Percentiles rank a stretch among this genome's conserved stretches.
Conservation (phyloP, 2,329 filamentous ascomycete species). For the Ceratocystis destructans region DNA sequence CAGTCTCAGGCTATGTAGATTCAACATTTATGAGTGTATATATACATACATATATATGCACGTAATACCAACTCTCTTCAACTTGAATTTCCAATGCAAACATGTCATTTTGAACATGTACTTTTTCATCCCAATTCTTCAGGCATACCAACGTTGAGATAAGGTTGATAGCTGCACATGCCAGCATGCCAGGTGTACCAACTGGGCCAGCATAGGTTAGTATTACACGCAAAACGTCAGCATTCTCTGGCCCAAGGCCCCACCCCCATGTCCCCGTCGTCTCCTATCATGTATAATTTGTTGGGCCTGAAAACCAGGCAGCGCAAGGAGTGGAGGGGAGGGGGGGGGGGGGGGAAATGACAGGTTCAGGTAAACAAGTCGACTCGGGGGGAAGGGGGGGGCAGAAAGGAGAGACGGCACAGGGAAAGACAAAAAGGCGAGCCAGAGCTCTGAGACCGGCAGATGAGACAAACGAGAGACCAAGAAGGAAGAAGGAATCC, state of each 20-base stretch:
- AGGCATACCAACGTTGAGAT: neutral
- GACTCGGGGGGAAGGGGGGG: no score
- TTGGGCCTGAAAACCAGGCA: neutral
- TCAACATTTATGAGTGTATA: neutral
- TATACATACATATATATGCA: no score
- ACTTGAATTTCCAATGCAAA: neutral
- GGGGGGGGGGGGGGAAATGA: no score
- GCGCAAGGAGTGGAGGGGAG: neutral
- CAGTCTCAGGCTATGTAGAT: neutral
- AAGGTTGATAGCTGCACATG: slow-evolving; percentile 7
- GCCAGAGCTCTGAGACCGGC: neutral
- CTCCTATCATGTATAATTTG: neutral
- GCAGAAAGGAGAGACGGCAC: neutral
- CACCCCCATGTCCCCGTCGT: neutral
- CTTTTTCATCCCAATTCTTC: neutral
- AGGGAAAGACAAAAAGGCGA: neutral
- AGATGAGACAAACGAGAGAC: neutral
- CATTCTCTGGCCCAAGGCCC: neutral
- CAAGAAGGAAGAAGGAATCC: neutral
- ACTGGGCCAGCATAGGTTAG: neutral
- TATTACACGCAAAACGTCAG: neutral
- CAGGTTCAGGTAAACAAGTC: neutral
- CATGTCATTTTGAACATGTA: neutral
- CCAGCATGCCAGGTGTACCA: neutral
- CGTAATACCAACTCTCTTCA: neutral